Evolutionary conservation across 805 yeast species (phyloP).

Genomic region (Yarrowia osloensis): DNA sequence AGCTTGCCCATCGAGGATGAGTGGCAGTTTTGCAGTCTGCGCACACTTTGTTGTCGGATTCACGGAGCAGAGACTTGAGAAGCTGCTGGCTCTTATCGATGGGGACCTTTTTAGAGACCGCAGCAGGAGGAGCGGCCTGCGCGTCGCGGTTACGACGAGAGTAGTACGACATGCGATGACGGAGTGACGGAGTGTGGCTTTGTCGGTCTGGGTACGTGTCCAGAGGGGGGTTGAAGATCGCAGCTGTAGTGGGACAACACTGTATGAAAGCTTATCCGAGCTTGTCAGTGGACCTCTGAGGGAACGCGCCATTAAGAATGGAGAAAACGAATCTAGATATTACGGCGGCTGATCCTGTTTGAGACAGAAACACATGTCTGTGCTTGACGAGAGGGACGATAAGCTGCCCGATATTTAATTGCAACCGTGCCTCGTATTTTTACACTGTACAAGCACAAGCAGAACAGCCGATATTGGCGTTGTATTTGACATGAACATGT

Average conservation of each 20-base stretch:
- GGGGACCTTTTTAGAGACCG: conserved; percentile 38
- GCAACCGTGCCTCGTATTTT: no score
- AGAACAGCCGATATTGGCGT: no score
- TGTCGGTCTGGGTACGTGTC: conserved; percentile 10
- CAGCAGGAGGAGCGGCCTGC: conserved; percentile 22
- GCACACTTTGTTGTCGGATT: conserved; percentile 74
- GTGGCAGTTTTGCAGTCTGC: conserved; percentile 88
- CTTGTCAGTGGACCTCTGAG: neutral
- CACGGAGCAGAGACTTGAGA: conserved; percentile 71
- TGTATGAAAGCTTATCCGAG: conserved; percentile 15
- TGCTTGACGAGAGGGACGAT: no score
- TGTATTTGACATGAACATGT: conserved; percentile 1
- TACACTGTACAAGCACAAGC: no score
- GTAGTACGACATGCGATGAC: conserved; percentile 28
- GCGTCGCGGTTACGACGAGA: conserved; percentile 25
- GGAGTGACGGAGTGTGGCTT: conserved; percentile 9
- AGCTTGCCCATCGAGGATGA: conserved; percentile 97
- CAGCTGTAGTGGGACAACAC: conserved; percentile 22
- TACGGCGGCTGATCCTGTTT: neutral
- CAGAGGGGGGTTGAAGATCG: conserved; percentile 22
- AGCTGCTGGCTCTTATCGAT: conserved; percentile 65
- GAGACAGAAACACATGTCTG: no score
- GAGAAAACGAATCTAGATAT: neutral
- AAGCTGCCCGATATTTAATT: no score
- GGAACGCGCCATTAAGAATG: neutral